These are phyloP conservation scores for Camellia japonica DNA, from an alignment of 148 eudicot genomes.

Conservation along the genomic window DNA sequence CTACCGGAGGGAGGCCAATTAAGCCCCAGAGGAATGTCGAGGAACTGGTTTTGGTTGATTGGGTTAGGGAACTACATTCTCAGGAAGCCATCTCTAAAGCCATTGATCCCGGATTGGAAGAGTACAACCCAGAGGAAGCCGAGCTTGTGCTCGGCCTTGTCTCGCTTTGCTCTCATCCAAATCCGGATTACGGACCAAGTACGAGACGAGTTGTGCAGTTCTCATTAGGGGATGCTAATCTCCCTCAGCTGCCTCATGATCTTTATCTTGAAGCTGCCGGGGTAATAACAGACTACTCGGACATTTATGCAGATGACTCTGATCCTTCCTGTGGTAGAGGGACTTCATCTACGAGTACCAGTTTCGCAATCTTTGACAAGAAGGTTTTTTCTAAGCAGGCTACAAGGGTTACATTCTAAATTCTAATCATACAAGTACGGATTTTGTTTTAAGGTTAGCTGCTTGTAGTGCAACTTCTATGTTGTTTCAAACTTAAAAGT, in stretches of 20 bases:
- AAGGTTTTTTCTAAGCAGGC: slow-evolving; percentile 11
- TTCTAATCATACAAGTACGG: background rate
- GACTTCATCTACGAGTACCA: slow-evolving; percentile 19
- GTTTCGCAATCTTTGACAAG: slow-evolving; percentile 19
- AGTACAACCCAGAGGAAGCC: slow-evolving; percentile 15
- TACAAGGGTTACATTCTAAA: slow-evolving; percentile 13
- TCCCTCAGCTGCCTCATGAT: slow-evolving; percentile 17
- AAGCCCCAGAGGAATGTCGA: slow-evolving; percentile 11
- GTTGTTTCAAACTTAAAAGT: background rate
- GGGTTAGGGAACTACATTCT: slow-evolving; percentile 17
- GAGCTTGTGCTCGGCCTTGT: slow-evolving; percentile 18
- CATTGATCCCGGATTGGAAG: slow-evolving; percentile 12
- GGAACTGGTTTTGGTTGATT: slow-evolving; percentile 19
- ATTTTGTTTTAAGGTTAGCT: background rate
- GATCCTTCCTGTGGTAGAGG: slow-evolving; percentile 1
- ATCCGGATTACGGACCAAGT: slow-evolving; percentile 18
- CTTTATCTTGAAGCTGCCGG: slow-evolving; percentile 19
- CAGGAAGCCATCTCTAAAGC: slow-evolving; percentile 11
- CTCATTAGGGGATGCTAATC: slow-evolving; percentile 15
- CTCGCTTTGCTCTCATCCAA: slow-evolving; percentile 20
- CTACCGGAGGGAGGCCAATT: slow-evolving; percentile 20
- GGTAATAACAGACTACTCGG: background rate
- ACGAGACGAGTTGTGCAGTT: slow-evolving; percentile 22
- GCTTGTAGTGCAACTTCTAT: background rate
- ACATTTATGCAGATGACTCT: background rate